Evolutionary conservation across 768 basidiomycete species (phyloP).

Genomic region (Mrakia frigida): DNA sequence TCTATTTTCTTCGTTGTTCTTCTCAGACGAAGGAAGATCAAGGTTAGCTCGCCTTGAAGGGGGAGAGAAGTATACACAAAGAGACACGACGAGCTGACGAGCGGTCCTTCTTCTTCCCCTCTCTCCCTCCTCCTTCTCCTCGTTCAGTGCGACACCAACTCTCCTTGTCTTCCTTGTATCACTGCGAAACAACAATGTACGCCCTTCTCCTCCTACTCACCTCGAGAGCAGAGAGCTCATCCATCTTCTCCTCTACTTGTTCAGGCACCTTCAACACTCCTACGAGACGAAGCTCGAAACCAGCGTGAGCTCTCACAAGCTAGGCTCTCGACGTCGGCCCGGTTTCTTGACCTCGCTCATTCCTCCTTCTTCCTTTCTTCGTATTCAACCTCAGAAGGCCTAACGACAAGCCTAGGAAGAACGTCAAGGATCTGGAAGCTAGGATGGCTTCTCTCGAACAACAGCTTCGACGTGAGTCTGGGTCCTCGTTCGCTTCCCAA

Average conservation of each 20-base stretch:
- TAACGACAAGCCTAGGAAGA: slow-evolving; percentile 21
- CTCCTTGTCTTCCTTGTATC: slow-evolving; percentile 30
- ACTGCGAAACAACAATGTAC: slow-evolving; percentile 26
- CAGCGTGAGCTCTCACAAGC: background rate
- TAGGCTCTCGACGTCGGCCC: slow-evolving; percentile 4
- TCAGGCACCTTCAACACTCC: slow-evolving; percentile 45
- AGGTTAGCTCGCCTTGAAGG: slow-evolving; percentile 4
- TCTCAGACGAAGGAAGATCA: slow-evolving; percentile 31
- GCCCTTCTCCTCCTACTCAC: background rate
- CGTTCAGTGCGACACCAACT: slow-evolving; percentile 33
- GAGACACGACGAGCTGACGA: background rate
- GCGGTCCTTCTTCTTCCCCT: too few relatives aligned
- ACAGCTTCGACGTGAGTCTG: slow-evolving; percentile 38
- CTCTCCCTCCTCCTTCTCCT: background rate
- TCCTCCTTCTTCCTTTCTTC: background rate
- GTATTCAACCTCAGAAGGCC: background rate
- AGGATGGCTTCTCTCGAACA: slow-evolving; percentile 44
- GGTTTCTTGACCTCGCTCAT: slow-evolving; percentile 2
- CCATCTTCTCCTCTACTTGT: background rate
- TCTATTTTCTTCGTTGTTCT: background rate
- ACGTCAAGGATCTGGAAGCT: slow-evolving; percentile 39
- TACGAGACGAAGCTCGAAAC: slow-evolving; percentile 37
- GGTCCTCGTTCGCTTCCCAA: background rate
- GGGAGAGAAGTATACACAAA: background rate
- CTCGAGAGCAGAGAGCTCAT: background rate